Evolutionary conservation across 2,329 filamentous ascomycete genomes (phyloP).

Genomic region (Ploettnerulaceae sp.): DNA sequence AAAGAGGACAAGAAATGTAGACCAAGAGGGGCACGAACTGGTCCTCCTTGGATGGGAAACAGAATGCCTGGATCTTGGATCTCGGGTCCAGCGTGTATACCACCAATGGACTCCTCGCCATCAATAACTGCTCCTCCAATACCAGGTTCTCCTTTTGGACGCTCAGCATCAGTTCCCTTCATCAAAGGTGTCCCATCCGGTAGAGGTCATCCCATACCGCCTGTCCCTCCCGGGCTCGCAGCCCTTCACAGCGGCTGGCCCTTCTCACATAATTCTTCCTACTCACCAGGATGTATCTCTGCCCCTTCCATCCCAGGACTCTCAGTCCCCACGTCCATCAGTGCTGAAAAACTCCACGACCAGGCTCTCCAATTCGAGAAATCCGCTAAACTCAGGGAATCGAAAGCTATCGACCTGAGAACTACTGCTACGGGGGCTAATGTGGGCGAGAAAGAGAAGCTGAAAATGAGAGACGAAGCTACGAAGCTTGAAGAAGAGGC

Average conservation of each 20-base stretch:
- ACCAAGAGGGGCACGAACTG: neutral
- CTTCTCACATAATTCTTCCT: constrained; percentile 14
- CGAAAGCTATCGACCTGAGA: constrained; percentile 13
- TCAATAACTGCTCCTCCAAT: neutral
- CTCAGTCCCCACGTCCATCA: constrained; percentile 10
- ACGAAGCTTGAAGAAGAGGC: constrained; percentile 24
- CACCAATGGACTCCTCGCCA: neutral
- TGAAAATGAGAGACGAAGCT: constrained; percentile 19
- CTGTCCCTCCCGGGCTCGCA: constrained; percentile 1
- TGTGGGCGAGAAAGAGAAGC: constrained; percentile 17
- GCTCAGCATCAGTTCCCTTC: constrained; percentile 11
- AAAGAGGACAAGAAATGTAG: constrained; percentile 31
- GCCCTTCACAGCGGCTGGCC: constrained; percentile 23
- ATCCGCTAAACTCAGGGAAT: constrained; percentile 20
- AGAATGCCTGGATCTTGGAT: neutral
- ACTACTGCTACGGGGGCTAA: constrained; percentile 7
- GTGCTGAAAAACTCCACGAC: constrained; percentile 21
- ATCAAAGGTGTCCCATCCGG: constrained; percentile 5
- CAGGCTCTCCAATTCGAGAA: constrained; percentile 21
- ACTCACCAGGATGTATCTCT: constrained; percentile 12
- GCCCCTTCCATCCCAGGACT: neutral
- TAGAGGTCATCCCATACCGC: neutral
- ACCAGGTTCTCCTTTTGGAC: constrained; percentile 15
- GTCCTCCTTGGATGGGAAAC: constrained; percentile 1
- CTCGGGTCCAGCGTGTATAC: neutral